Conservation (phyloP, 2,329 filamentous ascomycete genomes). For the Fusarium devonianum region DNA sequence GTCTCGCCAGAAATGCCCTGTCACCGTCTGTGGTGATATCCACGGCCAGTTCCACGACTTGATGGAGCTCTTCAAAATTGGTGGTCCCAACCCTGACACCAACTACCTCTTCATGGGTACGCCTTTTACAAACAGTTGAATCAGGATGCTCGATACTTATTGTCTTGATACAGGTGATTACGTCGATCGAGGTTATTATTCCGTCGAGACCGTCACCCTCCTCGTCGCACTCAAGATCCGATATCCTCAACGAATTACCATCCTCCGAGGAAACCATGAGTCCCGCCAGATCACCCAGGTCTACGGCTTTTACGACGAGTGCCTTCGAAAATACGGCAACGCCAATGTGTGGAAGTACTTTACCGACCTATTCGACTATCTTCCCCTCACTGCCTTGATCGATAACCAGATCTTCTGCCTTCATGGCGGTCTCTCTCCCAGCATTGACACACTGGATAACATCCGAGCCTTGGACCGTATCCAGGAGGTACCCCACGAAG, state of each 20-base stretch:
- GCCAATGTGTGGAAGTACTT: conserved; percentile 99
- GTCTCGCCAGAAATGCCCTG: conserved; percentile 85
- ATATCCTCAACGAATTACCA: conserved; percentile 97
- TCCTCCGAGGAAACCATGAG: conserved; percentile 98
- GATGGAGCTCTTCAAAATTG: conserved; percentile 99
- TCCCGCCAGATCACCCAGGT: conserved; percentile 99
- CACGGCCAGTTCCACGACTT: conserved; percentile 99
- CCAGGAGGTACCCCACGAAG: conserved; percentile 97
- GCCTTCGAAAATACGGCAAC: conserved; percentile 97
- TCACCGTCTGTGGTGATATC: conserved; percentile 98
- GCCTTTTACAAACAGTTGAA: conserved; percentile 39
- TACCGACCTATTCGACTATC: conserved; percentile 98
- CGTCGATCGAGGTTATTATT: conserved; percentile 98
- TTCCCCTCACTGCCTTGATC: conserved; percentile 94
- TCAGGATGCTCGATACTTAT: conserved; percentile 17
- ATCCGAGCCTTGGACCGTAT: conserved; percentile 95
- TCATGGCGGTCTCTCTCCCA: conserved; percentile 95
- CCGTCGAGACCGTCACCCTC: conserved; percentile 95
- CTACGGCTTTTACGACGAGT: conserved; percentile 99
- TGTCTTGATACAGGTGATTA: conserved; percentile 76
- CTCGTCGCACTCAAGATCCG: conserved; percentile 97
- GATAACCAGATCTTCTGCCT: conserved; percentile 99
- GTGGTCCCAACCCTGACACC: conserved; percentile 95
- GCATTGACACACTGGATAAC: conserved; percentile 93
- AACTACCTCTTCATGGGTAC: conserved; percentile 99